Evolutionary conservation across 163 green algal species (phyloP).

Genomic region (Coccomyxa subellipsoidea): DNA sequence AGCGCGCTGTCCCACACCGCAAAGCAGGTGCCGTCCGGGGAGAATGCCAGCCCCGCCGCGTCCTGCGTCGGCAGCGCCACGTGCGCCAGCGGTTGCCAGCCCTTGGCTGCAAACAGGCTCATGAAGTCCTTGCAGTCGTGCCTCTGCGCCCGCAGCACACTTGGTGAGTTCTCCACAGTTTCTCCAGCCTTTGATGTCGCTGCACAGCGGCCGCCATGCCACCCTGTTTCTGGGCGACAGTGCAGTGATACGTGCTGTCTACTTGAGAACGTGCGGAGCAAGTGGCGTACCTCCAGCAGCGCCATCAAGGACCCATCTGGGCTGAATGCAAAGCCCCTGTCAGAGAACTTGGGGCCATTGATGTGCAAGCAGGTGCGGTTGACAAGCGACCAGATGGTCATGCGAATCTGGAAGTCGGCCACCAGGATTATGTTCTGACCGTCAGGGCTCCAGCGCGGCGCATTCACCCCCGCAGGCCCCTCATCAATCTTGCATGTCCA

Average conservation of each 20-base stretch:
- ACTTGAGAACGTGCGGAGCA: background rate
- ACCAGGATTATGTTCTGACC: slow-evolving; percentile 63
- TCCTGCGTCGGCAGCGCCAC: slow-evolving; percentile 61
- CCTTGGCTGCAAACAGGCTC: slow-evolving; percentile 44
- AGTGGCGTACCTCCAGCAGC: slow-evolving; percentile 57
- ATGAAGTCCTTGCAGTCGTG: slow-evolving; percentile 72
- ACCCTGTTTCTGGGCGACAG: too few species aligned
- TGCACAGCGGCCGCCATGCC: too few species aligned
- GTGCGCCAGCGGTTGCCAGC: slow-evolving; percentile 39
- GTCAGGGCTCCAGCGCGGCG: slow-evolving; percentile 66
- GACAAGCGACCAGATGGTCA: slow-evolving; percentile 76
- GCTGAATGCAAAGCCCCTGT: slow-evolving; percentile 58
- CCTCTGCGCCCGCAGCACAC: slow-evolving; percentile 41
- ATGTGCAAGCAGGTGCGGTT: slow-evolving; percentile 55
- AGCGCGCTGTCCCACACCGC: slow-evolving; percentile 75
- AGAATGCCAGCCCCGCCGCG: slow-evolving; percentile 71
- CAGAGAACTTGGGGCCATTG: slow-evolving; percentile 62
- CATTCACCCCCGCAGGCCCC: slow-evolving; percentile 65
- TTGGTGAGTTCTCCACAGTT: too few species aligned
- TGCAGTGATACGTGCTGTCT: background rate
- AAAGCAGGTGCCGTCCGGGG: slow-evolving; percentile 64
- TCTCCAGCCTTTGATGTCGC: too few species aligned
- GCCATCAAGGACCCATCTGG: slow-evolving; percentile 65
- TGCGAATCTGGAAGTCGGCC: slow-evolving; percentile 71
- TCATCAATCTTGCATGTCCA: slow-evolving; percentile 85